Evolutionary conservation across 202 grass and related monocot genomes (phyloP).

Genomic region (Brachypodium distachyon): DNA sequence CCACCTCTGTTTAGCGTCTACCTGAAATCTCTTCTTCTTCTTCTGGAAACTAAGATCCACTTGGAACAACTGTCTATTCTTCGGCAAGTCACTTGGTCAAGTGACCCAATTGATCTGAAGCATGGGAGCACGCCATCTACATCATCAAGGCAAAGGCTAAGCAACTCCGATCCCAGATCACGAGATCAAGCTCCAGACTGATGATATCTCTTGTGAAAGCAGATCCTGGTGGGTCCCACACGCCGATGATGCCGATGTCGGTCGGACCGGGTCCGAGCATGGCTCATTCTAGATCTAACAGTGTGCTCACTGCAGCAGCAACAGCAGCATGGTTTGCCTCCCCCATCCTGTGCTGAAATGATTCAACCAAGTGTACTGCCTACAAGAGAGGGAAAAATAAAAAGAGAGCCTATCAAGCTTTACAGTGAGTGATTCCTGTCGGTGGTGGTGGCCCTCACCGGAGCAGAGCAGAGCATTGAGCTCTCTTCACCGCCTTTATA

Average conservation of each 20-base stretch:
- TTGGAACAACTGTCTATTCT: neutral
- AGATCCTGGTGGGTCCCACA: neutral
- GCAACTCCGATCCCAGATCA: conserved; percentile 3
- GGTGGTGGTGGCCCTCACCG: conserved; percentile 17
- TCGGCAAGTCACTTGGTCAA: neutral
- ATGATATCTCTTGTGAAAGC: neutral
- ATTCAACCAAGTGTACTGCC: neutral
- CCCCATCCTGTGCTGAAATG: neutral
- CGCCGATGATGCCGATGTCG: neutral
- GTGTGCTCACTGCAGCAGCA: neutral
- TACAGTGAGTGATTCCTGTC: neutral
- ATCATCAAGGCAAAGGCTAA: too few relatives aligned
- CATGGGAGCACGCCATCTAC: too few relatives aligned
- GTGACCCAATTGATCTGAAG: neutral
- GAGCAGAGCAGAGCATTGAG: neutral
- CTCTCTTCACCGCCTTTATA: neutral
- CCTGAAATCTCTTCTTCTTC: too few relatives aligned
- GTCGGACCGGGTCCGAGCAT: neutral
- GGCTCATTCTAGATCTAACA: conserved; percentile 16
- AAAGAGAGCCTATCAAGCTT: neutral
- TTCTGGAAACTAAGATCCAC: too few relatives aligned
- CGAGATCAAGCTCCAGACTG: neutral
- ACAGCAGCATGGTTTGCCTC: neutral
- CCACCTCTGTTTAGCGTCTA: neutral
- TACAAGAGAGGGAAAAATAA: neutral